A percentile compares a stretch with the other conserved stretches of the same genome.
Conservation (phyloP, 2,329 filamentous ascomycete species). For the Claviceps fusiformis region DNA sequence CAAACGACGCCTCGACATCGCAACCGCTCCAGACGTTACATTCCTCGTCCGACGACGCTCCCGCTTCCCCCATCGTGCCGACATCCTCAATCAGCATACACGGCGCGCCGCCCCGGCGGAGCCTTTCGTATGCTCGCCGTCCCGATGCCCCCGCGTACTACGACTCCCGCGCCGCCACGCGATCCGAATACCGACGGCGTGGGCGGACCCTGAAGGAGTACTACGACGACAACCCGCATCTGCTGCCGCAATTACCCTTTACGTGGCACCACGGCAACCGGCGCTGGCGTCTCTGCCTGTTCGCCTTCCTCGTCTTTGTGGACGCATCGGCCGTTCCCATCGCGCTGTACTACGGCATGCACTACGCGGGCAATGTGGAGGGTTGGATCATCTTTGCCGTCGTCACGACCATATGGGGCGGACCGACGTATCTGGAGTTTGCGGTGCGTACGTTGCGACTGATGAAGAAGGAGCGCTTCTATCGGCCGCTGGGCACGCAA, state of each 20-base stretch:
- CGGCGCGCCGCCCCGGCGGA: constrained; percentile 12
- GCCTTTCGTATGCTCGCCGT: constrained; percentile 22
- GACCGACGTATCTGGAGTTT: constrained; percentile 41
- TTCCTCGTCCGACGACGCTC: background rate
- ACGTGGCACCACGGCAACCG: constrained; percentile 27
- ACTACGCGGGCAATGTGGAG: constrained; percentile 25
- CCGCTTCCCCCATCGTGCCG: background rate
- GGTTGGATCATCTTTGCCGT: constrained; percentile 35
- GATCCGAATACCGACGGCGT: constrained; percentile 20
- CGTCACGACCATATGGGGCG: constrained; percentile 40
- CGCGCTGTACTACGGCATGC: constrained; percentile 37
- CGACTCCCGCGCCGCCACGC: constrained; percentile 25
- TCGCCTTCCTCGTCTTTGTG: constrained; percentile 34
- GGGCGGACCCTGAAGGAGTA: constrained; percentile 24
- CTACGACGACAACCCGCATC: constrained; percentile 24
- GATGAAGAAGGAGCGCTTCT: constrained; percentile 33
- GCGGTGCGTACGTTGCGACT: constrained; percentile 33
- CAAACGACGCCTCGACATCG: background rate
- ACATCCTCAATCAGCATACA: background rate
- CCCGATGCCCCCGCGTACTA: constrained; percentile 24
- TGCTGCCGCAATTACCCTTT: constrained; percentile 27
- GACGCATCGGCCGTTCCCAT: constrained; percentile 32
- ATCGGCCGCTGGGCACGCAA: constrained; percentile 33
- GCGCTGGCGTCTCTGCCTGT: constrained; percentile 31
- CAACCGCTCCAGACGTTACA: background rate